Conservation (phyloP, 129 eudicot genomes). For the Cynara cardunculus region DNA sequence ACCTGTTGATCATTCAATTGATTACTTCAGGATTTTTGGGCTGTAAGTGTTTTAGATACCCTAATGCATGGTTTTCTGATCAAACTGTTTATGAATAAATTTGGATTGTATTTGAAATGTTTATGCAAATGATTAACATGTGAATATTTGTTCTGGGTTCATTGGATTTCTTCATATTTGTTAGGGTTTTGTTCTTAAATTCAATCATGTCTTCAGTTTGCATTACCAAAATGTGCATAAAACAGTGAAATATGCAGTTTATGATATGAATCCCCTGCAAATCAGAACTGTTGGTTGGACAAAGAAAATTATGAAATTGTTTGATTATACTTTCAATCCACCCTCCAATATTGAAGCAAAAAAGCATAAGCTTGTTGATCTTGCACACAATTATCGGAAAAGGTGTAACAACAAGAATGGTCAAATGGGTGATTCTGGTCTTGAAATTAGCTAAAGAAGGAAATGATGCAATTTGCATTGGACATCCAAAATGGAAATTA, state of each 20-base stretch:
- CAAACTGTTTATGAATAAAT: not conserved
- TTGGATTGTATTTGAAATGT: not conserved
- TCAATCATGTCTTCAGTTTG: not conserved
- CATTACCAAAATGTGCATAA: not conserved
- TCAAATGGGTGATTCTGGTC: not conserved
- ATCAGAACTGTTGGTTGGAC: not conserved
- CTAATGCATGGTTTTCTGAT: not conserved
- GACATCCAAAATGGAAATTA: not conserved
- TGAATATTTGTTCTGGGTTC: not conserved
- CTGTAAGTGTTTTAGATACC: conserved; percentile 39
- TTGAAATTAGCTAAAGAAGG: not conserved
- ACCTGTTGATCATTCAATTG: conserved; percentile 63
- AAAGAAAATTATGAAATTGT: not conserved
- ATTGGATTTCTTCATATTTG: not conserved
- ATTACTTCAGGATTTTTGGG: conserved; percentile 77
- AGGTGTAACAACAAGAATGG: not conserved
- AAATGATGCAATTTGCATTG: not conserved
- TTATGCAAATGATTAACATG: not conserved
- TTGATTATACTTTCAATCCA: not conserved
- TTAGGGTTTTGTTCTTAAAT: conserved; percentile 2
- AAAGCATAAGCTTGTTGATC: not conserved
- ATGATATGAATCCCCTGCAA: not conserved
- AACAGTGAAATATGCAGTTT: not conserved
- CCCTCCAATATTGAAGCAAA: not conserved
- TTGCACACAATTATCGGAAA: not conserved